phyloP scores from a whole-genome alignment of 352 stramenopile genomes.

The Phytophthora idaei region DNA sequence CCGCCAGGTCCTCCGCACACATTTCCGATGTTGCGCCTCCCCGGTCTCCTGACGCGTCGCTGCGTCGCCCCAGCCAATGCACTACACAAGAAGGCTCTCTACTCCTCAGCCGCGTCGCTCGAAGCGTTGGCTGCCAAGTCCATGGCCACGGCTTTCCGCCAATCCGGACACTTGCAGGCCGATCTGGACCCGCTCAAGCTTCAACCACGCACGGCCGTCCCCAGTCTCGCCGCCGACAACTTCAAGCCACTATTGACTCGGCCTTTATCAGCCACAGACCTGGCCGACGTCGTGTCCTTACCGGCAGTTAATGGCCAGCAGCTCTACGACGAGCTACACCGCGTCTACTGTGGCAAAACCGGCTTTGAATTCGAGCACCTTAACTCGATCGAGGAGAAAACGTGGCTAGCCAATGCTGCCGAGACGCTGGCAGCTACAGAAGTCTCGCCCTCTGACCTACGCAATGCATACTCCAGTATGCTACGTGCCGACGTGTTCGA shows the following conservation, averaged over 20 bases:
- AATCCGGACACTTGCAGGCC: slow-evolving; percentile 77
- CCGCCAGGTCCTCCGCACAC: slow-evolving; percentile 1
- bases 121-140: slow-evolving; percentile 67
- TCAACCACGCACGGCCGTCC: slow-evolving; percentile 36
- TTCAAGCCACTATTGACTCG: slow-evolving; percentile 61
- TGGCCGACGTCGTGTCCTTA: slow-evolving; percentile 32
- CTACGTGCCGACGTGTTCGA: slow-evolving; percentile 85
- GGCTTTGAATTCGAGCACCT: slow-evolving; percentile 86
- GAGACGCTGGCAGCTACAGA: slow-evolving; percentile 50
- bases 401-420: slow-evolving; percentile 62
- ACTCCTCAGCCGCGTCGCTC: slow-evolving; percentile 51
- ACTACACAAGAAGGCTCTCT: slow-evolving; percentile 23
- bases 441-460: slow-evolving; percentile 68
- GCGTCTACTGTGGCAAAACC: slow-evolving; percentile 79
- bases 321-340: slow-evolving; percentile 64
- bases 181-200: slow-evolving; percentile 73
- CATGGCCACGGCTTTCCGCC: slow-evolving; percentile 76
- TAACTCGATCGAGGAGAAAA: slow-evolving; percentile 60
- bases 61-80: slow-evolving; percentile 29
- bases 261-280: slow-evolving; percentile 23
- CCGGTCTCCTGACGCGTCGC: slow-evolving; percentile 36
- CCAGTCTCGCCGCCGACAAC: slow-evolving; percentile 44
- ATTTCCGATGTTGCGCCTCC: slow-evolving; percentile 63
- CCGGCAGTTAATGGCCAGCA: slow-evolving; percentile 42
- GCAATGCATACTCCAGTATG: slow-evolving; percentile 84